Base-by-base conservation (phyloP, 163 green algal species). In the Volvox carteri region DNA sequence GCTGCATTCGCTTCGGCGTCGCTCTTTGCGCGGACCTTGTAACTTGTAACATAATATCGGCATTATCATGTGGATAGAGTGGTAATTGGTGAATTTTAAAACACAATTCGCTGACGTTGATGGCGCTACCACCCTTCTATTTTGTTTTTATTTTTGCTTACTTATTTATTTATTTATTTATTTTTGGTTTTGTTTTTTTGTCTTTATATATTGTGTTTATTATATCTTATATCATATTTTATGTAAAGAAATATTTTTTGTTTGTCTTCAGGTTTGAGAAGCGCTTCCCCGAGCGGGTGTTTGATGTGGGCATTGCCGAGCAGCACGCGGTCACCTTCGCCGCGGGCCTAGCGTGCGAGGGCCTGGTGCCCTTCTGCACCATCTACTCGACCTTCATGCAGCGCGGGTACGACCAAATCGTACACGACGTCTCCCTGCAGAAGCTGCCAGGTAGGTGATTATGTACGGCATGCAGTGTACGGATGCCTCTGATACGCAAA, bases 371-470 rank as follows among this genome's bases (percentile, higher is more conserved):
- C 54, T 98, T 99, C 88, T 96, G 92, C 79, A 96, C 98, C 78
- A 99, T 99, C 92, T 99, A 99, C 93, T 99, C 96, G 2, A 97
- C 96, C 54, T 99, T 99, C 95, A 89, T 99, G 93, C 98, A 99
- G 93, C 94, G 98, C 60, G 98, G 95, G 23, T 99, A 98, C 86
- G 97, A 99, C 93, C 97, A 98, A 92, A 95, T 99, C 19, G 96
- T 99, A 72, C 98, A 99, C 85, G 98, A 99, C 91, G 98, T 99
- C n/a, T 95, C 95, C 11, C 95, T 99, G 48, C 98, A 99, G 91
- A 99, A 97, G 62, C 95, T 99, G 87, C 98, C 97, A 85, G 95
- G 95, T 97, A 37, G 8, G 54, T 65, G 50, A n/a, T n/a, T n/a
- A n/a, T n/a, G n/a, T n/a, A n/a, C n/a, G n/a, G n/a, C n/a, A n/a